Evolutionary conservation across 129 eudicot species (phyloP).

Genomic region (Scalesia atractyloides): DNA sequence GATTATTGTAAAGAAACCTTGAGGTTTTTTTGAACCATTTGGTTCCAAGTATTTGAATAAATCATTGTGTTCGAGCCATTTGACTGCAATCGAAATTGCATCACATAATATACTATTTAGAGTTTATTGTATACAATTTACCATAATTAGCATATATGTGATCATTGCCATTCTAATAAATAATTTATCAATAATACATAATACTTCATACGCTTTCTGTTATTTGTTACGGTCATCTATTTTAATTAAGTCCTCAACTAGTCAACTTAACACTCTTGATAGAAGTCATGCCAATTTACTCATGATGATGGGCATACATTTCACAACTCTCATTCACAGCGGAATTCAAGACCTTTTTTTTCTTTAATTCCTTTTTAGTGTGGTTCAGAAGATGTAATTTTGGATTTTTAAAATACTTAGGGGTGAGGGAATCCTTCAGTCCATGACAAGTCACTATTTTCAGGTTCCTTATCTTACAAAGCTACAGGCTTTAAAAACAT

Average conservation of each 20-base stretch:
- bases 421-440: slow-evolving; percentile 33
- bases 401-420: slow-evolving; percentile 29
- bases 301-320: neutral
- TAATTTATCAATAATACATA: no score
- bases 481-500: slow-evolving; percentile 7
- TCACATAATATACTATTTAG: no score
- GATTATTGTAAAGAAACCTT: no score
- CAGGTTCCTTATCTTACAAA: slow-evolving; percentile 28
- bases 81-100: no score
- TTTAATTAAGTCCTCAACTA: slow-evolving; percentile 17
- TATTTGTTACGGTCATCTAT: no score
- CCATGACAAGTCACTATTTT: slow-evolving; percentile 30
- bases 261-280: neutral
- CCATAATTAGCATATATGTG: no score
- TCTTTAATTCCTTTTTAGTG: slow-evolving; percentile 30
- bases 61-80: no score
- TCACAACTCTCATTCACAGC: slow-evolving; percentile 8
- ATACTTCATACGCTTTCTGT: no score
- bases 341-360: slow-evolving; percentile 23
- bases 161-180: no score
- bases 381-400: slow-evolving; percentile 33
- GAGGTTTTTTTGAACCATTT: no score
- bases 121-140: no score
- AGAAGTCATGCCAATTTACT: slow-evolving; percentile 2
- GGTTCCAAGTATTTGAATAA: no score